Evolutionary conservation across 164 flowering plant genomes (phyloP), one percentile per base, ranked within the genome.

Genomic region (Euptelea pleiosperma): DNA sequence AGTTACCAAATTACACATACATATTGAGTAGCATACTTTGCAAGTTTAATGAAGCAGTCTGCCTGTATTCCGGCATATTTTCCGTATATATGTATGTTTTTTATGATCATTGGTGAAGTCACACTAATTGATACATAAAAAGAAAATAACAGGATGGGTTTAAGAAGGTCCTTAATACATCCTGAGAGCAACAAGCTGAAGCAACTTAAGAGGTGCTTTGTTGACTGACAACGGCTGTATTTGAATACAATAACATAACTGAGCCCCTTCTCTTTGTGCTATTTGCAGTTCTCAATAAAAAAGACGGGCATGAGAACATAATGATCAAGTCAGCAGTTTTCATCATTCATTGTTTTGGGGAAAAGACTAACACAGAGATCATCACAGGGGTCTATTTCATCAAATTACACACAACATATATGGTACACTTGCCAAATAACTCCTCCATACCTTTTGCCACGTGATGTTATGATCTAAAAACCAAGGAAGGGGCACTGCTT

Each of bases 401-500:
- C 15, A 58, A 58, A 15, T 18, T 36, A 46, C 41, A 47, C 3
- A 29, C 3, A 41, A 28, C 18, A 51, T 22, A 2, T 30, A 51
- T 40, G 41, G 30, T 50, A 52, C 45, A 40, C 40, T 61, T 28
- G 50, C 33, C n/a, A n/a, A n/a, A 51, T 30, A 26, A 21, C 55
- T 56, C 53, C 62, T 48, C 52, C 14, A 36, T 10, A 50, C 45
- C 28, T 35, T 29, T 22, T 24, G 33, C 14, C 37, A 16, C 21
- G 24, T 40, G 19, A 48, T n/a, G 4, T 12, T 55, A 28, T 49
- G 34, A 46, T 60, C 55, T 64, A 72, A 56, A 68, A 61, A 52
- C 70, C 73, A 64, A 68, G 72, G 57, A 65, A 68, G 4, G 66
- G 64, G 52, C 76, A 72, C 56, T 72, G 76, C 66, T 68, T 72